These are phyloP conservation scores for Gossypium arboreum DNA, from an alignment of 345 rosid genomes.

Conservation along the genomic window DNA sequence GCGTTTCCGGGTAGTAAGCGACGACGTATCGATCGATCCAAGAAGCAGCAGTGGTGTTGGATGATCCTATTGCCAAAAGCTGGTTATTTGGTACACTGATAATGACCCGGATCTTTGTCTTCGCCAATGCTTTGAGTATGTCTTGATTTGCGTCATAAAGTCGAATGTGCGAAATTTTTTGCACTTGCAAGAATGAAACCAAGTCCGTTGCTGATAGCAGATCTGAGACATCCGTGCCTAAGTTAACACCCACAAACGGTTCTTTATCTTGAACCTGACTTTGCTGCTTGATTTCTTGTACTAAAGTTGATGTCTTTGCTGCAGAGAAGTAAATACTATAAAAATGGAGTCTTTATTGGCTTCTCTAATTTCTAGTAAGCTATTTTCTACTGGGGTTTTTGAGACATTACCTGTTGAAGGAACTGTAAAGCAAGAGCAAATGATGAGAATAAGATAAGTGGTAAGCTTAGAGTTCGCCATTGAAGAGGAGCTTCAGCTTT, in stretches of 20 bases:
- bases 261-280: constrained; percentile 48
- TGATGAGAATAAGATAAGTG: constrained; percentile 17
- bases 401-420: constrained; percentile 21
- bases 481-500: constrained; percentile 48
- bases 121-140: constrained; percentile 69
- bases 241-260: constrained; percentile 74
- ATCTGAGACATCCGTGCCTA: constrained; percentile 75
- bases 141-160: constrained; percentile 82
- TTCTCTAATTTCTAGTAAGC: background rate
- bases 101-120: constrained; percentile 86
- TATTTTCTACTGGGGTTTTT: background rate
- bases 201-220: constrained; percentile 45
- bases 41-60: constrained; percentile 79
- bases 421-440: constrained; percentile 30
- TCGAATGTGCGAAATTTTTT: constrained; percentile 75
- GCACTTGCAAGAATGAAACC: constrained; percentile 63
- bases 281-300: constrained; percentile 27
- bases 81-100: constrained; percentile 92
- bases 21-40: constrained; percentile 83
- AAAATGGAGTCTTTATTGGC: background rate
- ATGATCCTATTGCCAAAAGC: constrained; percentile 89
- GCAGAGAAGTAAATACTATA: constrained; percentile 8
- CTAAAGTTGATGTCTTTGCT: constrained; percentile 30
- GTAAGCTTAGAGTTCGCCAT: constrained; percentile 57
- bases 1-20: constrained; percentile 74